Base-by-base conservation (phyloP, 2,329 filamentous ascomycete species). In the Colletotrichum somersetense region DNA sequence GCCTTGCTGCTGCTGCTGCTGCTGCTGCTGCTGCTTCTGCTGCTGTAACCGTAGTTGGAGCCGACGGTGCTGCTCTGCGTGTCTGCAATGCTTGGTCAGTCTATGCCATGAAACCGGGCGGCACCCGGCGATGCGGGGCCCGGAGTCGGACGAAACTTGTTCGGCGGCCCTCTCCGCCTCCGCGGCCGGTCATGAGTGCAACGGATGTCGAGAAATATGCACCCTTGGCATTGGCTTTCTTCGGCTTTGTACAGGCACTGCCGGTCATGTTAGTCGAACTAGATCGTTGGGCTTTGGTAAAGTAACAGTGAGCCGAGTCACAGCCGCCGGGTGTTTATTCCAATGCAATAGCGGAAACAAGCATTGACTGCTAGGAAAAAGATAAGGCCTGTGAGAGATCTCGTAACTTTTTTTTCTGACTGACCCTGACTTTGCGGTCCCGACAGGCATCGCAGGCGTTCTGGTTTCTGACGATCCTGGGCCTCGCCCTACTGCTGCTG, bases 391-490 rank as follows among this genome's bases (percentile, higher is more conserved):
- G 8, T n/a, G 8, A n/a, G 44, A n/a, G 44, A n/a, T 4, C 1
- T 20, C 8, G 8, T n/a, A 2, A 46, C 8, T 48, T 12, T 53
- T 30, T 30, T 4, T 30, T 30, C 4, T 10, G 11, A 55, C 74
- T 67, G 55, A 74, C 74, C 76, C 78, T 78, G 53, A 79, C 74
- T 73, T 79, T 79, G 44, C 79, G 72, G 16, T 75, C 64, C 33
- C 79, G 75, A 52, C 79, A 80, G 12, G 70, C 74, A 65, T 80
- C 79, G 59, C 79, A 80, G 8, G 79, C 79, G 33, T 78, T 78
- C 62, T 78, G 75, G 46, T 77, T 78, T n/a, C 66, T 63, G 40
- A 56, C 26, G 42, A 65, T 56, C 46, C 61, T 65, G 59, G 70
- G 23, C 59, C 48, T 59, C 48, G 55, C 10, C 33, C 70, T 58